phyloP scores from a whole-genome alignment of 2,329 filamentous ascomycete species.

The Nemania abortiva region DNA sequence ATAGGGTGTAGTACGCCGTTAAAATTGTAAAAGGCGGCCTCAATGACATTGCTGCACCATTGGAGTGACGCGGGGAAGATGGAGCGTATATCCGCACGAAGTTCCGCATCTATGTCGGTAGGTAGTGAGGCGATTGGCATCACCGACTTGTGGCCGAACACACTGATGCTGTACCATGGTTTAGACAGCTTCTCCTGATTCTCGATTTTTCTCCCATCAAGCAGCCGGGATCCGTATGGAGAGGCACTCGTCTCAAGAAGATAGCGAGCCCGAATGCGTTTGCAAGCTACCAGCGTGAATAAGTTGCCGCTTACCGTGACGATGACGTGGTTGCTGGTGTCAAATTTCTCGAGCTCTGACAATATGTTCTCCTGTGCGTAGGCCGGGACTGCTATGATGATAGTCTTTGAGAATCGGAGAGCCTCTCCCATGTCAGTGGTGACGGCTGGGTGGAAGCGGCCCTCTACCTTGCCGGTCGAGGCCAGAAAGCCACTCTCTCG shows the following conservation, averaged over 20 bases:
- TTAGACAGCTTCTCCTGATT: background rate
- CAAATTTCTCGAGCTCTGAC: slow-evolving; percentile 31
- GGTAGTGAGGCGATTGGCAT: slow-evolving; percentile 37
- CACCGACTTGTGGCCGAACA: slow-evolving; percentile 34
- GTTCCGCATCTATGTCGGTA: slow-evolving; percentile 12
- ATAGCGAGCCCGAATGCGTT: slow-evolving; percentile 29
- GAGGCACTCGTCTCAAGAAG: slow-evolving; percentile 38
- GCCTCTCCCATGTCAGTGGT: slow-evolving; percentile 33
- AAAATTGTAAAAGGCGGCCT: slow-evolving; percentile 36
- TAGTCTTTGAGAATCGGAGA: slow-evolving; percentile 29
- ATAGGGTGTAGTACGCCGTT: slow-evolving; percentile 39
- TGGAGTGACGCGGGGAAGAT: slow-evolving; percentile 33
- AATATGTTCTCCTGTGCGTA: slow-evolving; percentile 34
- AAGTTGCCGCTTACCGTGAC: slow-evolving; percentile 37
- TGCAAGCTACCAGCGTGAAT: slow-evolving; percentile 35
- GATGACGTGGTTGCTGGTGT: slow-evolving; percentile 28
- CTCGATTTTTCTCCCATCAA: slow-evolving; percentile 25
- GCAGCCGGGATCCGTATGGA: slow-evolving; percentile 33
- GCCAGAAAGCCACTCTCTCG: slow-evolving; percentile 27
- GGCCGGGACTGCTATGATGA: slow-evolving; percentile 36
- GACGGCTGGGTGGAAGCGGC: slow-evolving; percentile 32
- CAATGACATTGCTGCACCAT: slow-evolving; percentile 39
- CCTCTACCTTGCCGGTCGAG: slow-evolving; percentile 26
- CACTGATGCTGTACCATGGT: slow-evolving; percentile 25
- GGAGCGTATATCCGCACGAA: slow-evolving; percentile 20